A percentile compares a stretch with the other conserved stretches of the same genome.
These are phyloP conservation scores for Malus hybrid DNA, from an alignment of 331 rosid genomes.

Conservation along the genomic window DNA sequence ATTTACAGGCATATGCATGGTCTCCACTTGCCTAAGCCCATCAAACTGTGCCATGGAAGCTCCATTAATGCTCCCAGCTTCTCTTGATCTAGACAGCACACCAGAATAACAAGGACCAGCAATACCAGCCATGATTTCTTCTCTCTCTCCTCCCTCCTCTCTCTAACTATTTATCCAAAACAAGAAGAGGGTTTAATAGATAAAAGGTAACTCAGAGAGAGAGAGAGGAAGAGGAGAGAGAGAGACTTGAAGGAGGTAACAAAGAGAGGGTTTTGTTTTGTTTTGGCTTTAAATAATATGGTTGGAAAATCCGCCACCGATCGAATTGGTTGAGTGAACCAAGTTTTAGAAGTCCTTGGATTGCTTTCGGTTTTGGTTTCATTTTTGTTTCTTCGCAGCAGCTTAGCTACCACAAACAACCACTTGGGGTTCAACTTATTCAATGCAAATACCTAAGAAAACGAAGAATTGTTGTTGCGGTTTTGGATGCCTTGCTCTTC, in stretches of 20 bases:
- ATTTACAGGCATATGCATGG: slow-evolving; percentile 12
- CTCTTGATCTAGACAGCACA: slow-evolving; percentile 25
- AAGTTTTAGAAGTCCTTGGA: not conserved
- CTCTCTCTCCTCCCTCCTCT: not conserved
- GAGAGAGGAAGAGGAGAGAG: not conserved
- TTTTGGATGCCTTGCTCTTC: not conserved
- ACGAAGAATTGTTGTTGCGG: not conserved
- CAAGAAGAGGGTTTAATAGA: not conserved
- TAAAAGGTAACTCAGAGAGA: slow-evolving; percentile 13
- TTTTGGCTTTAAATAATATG: slow-evolving; percentile 1
- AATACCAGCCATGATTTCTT: slow-evolving; percentile 26
- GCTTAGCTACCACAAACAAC: slow-evolving; percentile 34
- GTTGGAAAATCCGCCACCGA: slow-evolving; percentile 34
- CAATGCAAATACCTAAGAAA: not conserved
- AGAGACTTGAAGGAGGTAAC: slow-evolving; percentile 17
- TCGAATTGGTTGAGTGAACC: not conserved
- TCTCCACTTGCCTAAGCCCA: slow-evolving; percentile 34
- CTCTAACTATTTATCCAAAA: not conserved
- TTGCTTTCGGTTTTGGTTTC: not conserved
- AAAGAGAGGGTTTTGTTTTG: slow-evolving; percentile 11
- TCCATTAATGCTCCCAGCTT: slow-evolving; percentile 18
- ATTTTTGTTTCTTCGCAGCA: slow-evolving; percentile 1
- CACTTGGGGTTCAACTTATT: not conserved
- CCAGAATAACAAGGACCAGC: slow-evolving; percentile 33
- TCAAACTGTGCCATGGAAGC: slow-evolving; percentile 19